A percentile compares a stretch with the other conserved stretches of the same genome.
Conservation (phyloP, 257 asterid species). For the Mitragyna speciosa region DNA sequence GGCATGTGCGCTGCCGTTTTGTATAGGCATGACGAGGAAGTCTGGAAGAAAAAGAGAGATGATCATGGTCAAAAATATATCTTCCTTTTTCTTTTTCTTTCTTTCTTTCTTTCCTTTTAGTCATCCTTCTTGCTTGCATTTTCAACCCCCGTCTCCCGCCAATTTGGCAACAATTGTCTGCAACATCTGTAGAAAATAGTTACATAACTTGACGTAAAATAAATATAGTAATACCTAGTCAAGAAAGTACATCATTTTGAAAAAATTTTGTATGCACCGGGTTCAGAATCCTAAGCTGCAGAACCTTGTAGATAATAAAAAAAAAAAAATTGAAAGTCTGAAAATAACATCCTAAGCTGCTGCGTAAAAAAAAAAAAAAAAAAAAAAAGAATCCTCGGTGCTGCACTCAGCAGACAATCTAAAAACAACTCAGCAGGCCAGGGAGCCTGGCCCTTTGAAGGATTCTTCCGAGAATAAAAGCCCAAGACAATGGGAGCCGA, state of each 20-base stretch:
- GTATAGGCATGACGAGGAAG: not conserved
- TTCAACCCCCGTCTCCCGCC: not conserved
- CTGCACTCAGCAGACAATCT: conserved; percentile 40
- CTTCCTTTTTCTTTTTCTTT: not conserved
- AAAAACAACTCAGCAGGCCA: conserved; percentile 70
- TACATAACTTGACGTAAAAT: not conserved
- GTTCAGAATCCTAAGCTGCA: not conserved
- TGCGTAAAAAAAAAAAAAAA: too few species aligned
- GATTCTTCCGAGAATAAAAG: conserved; percentile 63
- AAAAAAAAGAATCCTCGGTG: too few species aligned
- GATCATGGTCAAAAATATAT: not conserved
- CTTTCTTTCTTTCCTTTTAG: not conserved
- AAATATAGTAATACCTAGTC: not conserved
- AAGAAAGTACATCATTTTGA: too few species aligned
- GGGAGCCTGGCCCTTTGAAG: conserved; percentile 39
- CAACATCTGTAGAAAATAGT: not conserved
- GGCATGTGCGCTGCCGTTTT: not conserved
- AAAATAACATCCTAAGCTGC: conserved; percentile 29
- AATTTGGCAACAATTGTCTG: not conserved
- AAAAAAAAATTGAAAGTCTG: not conserved
- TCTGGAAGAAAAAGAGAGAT: not conserved
- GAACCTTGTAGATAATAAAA: not conserved
- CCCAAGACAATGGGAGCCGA: conserved; percentile 75
- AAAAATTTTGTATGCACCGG: too few species aligned
- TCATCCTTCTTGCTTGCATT: not conserved